phyloP scores from a whole-genome alignment of 495 filamentous ascomycete species.

The Letharia lupina region DNA sequence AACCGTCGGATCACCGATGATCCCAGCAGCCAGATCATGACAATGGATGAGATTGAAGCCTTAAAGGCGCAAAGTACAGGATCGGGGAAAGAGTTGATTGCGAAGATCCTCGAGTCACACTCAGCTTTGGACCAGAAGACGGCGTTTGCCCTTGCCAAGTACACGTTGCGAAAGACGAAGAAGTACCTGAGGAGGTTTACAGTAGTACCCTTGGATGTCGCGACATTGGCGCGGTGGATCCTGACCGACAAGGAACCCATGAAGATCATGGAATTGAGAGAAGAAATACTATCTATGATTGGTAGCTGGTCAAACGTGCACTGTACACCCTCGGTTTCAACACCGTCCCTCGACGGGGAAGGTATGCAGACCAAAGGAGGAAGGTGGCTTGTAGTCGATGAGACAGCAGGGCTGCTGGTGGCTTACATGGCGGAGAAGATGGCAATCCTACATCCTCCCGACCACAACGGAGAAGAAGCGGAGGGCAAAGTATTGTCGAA shows the following conservation, averaged over 20 bases:
- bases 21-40: slow-evolving; percentile 69
- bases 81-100: slow-evolving; percentile 80
- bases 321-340: slow-evolving; percentile 25
- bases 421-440: slow-evolving; percentile 87
- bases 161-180: slow-evolving; percentile 83
- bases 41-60: slow-evolving; percentile 80
- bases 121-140: slow-evolving; percentile 87
- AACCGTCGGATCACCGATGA: slow-evolving; percentile 76
- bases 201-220: slow-evolving; percentile 71
- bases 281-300: slow-evolving; percentile 73
- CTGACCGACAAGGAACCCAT: slow-evolving; percentile 65
- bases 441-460: slow-evolving; percentile 61
- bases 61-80: slow-evolving; percentile 70
- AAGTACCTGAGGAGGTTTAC: slow-evolving; percentile 89
- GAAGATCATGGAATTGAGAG: slow-evolving; percentile 80
- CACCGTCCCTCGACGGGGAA: neutral
- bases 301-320: slow-evolving; percentile 58
- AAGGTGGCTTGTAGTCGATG: slow-evolving; percentile 83
- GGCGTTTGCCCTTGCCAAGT: slow-evolving; percentile 85
- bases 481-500: slow-evolving; percentile 13
- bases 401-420: slow-evolving; percentile 77
- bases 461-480: slow-evolving; percentile 31
- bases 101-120: slow-evolving; percentile 77
- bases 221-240: slow-evolving; percentile 61
- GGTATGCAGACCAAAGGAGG: slow-evolving; percentile 41